Percentiles rank a stretch among this genome's conserved stretches.
These are phyloP conservation scores for Linnemannia zychae DNA, from an alignment of 192 early-diverging fungal species.

Conservation along the genomic window DNA sequence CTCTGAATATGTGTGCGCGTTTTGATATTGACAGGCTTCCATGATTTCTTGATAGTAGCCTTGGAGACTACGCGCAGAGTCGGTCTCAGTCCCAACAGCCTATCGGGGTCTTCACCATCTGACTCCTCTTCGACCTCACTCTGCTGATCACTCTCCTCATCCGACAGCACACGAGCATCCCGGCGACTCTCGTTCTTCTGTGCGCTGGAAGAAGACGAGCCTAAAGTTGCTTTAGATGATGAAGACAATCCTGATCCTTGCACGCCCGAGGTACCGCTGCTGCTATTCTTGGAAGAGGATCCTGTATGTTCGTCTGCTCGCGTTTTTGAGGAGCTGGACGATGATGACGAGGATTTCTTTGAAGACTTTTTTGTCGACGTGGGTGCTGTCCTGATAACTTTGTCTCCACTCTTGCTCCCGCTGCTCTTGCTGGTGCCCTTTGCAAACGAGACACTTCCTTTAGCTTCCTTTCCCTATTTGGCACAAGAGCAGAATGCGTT, in stretches of 20 bases:
- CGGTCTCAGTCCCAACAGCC: conserved; percentile 29
- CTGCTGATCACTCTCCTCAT: conserved; percentile 22
- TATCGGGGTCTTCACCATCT: conserved; percentile 26
- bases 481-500: background rate
- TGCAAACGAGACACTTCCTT: background rate
- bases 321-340: background rate
- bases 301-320: background rate
- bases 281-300: background rate
- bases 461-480: background rate
- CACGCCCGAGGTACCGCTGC: background rate
- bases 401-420: background rate
- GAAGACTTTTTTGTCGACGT: background rate
- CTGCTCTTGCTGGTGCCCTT: background rate
- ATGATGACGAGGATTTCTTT: background rate
- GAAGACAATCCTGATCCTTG: conserved; percentile 5
- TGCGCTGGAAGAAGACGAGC: background rate
- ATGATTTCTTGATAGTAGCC: conserved; percentile 19
- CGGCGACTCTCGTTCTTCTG: background rate
- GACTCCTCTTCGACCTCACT: conserved; percentile 17
- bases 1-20: conserved; percentile 43
- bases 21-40: conserved; percentile 44
- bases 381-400: background rate
- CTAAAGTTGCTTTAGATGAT: background rate
- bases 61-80: conserved; percentile 45
- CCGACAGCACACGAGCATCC: conserved; percentile 17